Base-by-base conservation (phyloP, 140 eudicot genomes). In the Erigeron philadelphicus region DNA sequence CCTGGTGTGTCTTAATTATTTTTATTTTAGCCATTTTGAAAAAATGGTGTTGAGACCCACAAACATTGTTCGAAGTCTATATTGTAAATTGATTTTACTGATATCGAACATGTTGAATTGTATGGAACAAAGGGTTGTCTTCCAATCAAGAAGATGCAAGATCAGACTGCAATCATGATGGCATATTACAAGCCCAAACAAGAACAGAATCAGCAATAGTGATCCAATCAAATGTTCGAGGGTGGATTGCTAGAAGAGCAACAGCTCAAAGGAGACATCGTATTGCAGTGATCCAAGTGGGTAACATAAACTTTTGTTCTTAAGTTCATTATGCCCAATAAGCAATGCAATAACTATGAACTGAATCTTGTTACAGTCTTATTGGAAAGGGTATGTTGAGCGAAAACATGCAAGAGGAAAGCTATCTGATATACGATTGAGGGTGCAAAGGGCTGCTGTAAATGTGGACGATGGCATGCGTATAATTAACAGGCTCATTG, bases 401-500 rank as follows among this genome's bases (percentile, higher is more conserved):
- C 56, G 98, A 12, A 92, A 86, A 72, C 70, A 84, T 49, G 80
- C 83, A 19, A 88, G 71, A 65, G 87, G 52, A 62, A 85, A 83
- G 80, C 66, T 92, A 59, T 53, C 69, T 15, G 95, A 84, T 31
- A 76, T 92, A 76, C 88, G 95, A 5, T 61, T 77, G 73, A 88
- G 92, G 76, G 78, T 92, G 72, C 86, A 88, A 68, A 83, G 80
- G 63, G 79, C 98, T 43, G 87, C 96, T 75, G 84, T 90, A 53
- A 92, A 86, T 73, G 87, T 92, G 62, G 85, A 88, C 42, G 95
- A 92, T 58, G 83, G 85, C 44, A 81, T 76, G 92, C 95, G 98
- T 25, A 63, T 92, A 68, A 83, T 92, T 46, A 92, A 92, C 85
- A 83, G 98, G 77, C 98, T 88, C 57, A 61, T 83, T 13, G 85